Conservation (phyloP, 805 yeast genomes). For the Kuraishia molischiana region DNA sequence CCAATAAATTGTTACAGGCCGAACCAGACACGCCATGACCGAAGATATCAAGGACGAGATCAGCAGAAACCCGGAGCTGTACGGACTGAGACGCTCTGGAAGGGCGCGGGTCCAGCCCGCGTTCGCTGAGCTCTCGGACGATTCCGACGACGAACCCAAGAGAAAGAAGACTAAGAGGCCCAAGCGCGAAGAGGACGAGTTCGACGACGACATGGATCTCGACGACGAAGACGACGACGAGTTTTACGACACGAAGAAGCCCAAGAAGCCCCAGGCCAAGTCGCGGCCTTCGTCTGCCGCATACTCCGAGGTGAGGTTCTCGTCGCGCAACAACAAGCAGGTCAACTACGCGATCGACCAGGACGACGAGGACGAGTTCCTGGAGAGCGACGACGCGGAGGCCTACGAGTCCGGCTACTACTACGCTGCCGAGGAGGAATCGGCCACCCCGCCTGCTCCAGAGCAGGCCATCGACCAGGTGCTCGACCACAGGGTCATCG, state of each 20-base stretch:
- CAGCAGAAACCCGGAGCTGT: slow-evolving; percentile 66
- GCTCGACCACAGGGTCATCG: slow-evolving; percentile 42
- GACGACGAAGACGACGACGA: slow-evolving; percentile 21
- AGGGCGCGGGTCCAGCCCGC: slow-evolving; percentile 38
- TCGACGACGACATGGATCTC: slow-evolving; percentile 13
- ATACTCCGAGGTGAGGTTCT: slow-evolving; percentile 57
- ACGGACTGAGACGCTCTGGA: slow-evolving; percentile 71
- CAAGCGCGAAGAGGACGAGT: slow-evolving; percentile 12
- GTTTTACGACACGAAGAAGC: slow-evolving; percentile 17
- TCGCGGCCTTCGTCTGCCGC: slow-evolving; percentile 7
- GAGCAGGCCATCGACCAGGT: slow-evolving; percentile 25
- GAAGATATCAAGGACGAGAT: slow-evolving; percentile 41
- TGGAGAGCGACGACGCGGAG: slow-evolving; percentile 28
- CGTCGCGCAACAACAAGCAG: slow-evolving; percentile 61
- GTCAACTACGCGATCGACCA: slow-evolving; percentile 73
- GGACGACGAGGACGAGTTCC: slow-evolving; percentile 44
- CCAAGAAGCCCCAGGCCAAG: slow-evolving; percentile 23
- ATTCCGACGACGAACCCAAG: slow-evolving; percentile 14
- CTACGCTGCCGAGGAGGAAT: slow-evolving; percentile 10
- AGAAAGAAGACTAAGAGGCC: slow-evolving; percentile 6
- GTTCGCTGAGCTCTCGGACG: slow-evolving; percentile 22
- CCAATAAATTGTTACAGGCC: no score
- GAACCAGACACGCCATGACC: background rate
- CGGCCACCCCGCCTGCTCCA: slow-evolving; percentile 3
- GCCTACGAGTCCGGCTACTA: slow-evolving; percentile 9